Evolutionary conservation across 2,329 filamentous ascomycete species (phyloP), one percentile per base, ranked within the genome.

Genomic region (Ceratocystis ficicola): DNA sequence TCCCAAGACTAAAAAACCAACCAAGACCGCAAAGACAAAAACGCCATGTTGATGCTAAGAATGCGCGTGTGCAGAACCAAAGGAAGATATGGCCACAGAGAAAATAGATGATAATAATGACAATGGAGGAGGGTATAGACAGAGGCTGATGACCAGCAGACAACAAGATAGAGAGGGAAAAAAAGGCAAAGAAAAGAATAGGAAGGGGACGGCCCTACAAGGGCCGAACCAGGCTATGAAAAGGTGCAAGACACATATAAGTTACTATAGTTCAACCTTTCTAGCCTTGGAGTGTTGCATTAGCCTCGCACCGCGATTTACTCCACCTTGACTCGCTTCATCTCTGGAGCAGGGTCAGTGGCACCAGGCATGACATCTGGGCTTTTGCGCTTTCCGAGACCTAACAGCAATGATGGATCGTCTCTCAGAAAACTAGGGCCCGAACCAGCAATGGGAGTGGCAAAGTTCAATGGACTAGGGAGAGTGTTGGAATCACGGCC

Each of bases 381-480:
- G 67, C 81, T 84, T 74, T 84, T 85, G 68, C 82, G 75, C 73
- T 84, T 84, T n/a, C 75, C 72, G 0, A 75, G 68, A 15, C 66
- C 68, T 12, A 66, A 70, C 15, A 66, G 70, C 30, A 69, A 65
- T 17, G 69, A 65, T 1, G 68, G 64, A 30, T 86, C 84, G 22
- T 86, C 83, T 67, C 83, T 77, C 65, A 86, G 70, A 70, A 87
- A 87, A 67, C 83, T 86, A 2, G 84, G 84, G 1, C 84, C 84
- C 0, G 79, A 81, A 1, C 79, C 81, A 1, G 81, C 80, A 1
- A 86, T 78, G 0, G 94, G 94, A 1, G 94, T 97, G 44, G 90
- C 88, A 75, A 96, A 96, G 68, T 92, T 95, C 69, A 97, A 77
- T 8, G 94, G 94, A 73, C 91, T 96, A 0, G 92, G 92, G 62